phyloP scores from a whole-genome alignment of 305 asterid genomes.

The Andrographis paniculata region DNA sequence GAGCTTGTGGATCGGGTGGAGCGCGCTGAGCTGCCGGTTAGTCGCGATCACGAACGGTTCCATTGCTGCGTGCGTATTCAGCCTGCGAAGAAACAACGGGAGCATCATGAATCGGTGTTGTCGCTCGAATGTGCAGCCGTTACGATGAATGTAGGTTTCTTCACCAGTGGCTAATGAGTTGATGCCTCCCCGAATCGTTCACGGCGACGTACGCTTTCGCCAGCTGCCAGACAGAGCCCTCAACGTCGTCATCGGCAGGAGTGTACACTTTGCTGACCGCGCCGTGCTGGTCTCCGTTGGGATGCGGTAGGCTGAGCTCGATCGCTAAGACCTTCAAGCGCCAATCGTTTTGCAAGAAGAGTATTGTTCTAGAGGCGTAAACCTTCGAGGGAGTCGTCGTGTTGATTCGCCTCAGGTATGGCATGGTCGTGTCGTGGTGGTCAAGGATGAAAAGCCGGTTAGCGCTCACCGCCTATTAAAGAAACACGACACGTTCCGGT shows the following conservation, averaged over 20 bases:
- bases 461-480: slow-evolving; percentile 34
- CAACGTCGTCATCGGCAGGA: slow-evolving; percentile 36
- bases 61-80: slow-evolving; percentile 49
- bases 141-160: too few relatives aligned
- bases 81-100: slow-evolving; percentile 31
- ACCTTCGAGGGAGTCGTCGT: slow-evolving; percentile 42
- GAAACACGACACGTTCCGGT: background rate
- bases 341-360: slow-evolving; percentile 40
- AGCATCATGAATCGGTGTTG: too few relatives aligned
- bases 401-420: slow-evolving; percentile 44
- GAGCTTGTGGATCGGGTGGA: slow-evolving; percentile 55
- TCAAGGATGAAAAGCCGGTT: slow-evolving; percentile 41
- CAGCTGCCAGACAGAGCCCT: slow-evolving; percentile 44
- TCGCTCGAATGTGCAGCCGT: too few relatives aligned
- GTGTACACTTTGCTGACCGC: slow-evolving; percentile 35
- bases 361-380: slow-evolving; percentile 50
- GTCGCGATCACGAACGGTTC: slow-evolving; percentile 62
- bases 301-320: slow-evolving; percentile 54
- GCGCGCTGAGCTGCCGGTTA: slow-evolving; percentile 45
- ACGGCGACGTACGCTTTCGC: slow-evolving; percentile 62
- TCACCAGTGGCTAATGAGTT: slow-evolving; percentile 53
- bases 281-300: slow-evolving; percentile 33
- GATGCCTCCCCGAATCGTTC: slow-evolving; percentile 57
- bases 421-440: slow-evolving; percentile 52
- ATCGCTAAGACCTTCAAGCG: slow-evolving; percentile 44